Conservation (phyloP, 2,329 filamentous ascomycete species). For the Trichoderma endophyticum region DNA sequence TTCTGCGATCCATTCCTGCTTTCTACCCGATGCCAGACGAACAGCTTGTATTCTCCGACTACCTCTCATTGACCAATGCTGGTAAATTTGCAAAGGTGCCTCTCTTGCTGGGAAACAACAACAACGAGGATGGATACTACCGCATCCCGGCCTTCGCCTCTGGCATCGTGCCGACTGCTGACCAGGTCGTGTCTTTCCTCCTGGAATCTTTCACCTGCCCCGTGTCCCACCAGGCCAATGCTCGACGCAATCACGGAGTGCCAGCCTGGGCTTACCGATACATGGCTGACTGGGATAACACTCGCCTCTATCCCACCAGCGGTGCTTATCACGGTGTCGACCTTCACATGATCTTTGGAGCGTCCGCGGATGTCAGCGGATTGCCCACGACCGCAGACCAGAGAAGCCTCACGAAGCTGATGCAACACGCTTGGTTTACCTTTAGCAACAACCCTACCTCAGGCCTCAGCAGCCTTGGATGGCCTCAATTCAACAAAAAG, state of each 20-base stretch:
- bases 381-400: conserved; percentile 32
- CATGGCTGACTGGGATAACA: conserved; percentile 48
- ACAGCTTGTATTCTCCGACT: conserved; percentile 41
- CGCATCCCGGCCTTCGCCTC: conserved; percentile 40
- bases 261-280: conserved; percentile 47
- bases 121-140: conserved; percentile 49
- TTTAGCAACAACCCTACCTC: conserved; percentile 38
- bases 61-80: conserved; percentile 30
- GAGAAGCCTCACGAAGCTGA: conserved; percentile 31
- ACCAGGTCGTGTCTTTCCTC: conserved; percentile 38
- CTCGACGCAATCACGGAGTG: conserved; percentile 34
- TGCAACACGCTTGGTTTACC: conserved; percentile 41
- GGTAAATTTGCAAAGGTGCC: conserved; percentile 42
- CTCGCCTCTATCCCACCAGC: conserved; percentile 42
- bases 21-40: conserved; percentile 44
- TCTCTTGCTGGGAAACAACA: conserved; percentile 41
- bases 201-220: conserved; percentile 47
- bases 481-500: conserved; percentile 25
- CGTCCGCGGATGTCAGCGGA: conserved; percentile 38
- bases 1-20: conserved; percentile 35
- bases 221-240: conserved; percentile 36
- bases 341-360: conserved; percentile 46
- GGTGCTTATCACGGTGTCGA: conserved; percentile 50
- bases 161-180: conserved; percentile 38
- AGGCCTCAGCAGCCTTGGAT: conserved; percentile 31